phyloP scores from a whole-genome alignment of 257 asterid species.

The Asclepias syriaca region DNA sequence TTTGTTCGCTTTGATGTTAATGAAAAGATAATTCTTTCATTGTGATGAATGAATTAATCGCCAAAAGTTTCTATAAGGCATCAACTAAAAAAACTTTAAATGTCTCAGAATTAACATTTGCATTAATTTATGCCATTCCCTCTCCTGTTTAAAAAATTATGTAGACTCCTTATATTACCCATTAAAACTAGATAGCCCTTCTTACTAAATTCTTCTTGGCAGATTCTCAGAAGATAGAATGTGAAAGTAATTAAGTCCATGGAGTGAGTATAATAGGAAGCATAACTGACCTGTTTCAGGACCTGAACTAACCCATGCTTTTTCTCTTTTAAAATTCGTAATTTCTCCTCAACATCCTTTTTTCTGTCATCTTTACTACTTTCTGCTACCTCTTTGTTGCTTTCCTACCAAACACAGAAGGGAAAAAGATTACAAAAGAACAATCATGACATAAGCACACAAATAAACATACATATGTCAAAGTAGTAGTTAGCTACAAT shows the following conservation, averaged over 20 bases:
- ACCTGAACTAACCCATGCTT: slow-evolving; percentile 81
- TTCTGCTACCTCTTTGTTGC: slow-evolving; percentile 35
- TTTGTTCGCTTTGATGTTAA: too few relatives aligned
- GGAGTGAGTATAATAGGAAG: background rate
- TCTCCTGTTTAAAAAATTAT: too few relatives aligned
- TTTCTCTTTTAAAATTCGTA: slow-evolving; percentile 62
- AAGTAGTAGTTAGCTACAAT: background rate
- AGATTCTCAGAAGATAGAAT: background rate
- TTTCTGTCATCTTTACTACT: slow-evolving; percentile 52
- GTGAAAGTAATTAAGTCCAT: background rate
- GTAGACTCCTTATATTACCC: background rate
- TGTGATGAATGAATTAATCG: background rate
- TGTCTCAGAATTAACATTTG: background rate
- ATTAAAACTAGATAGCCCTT: background rate
- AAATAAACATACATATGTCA: background rate
- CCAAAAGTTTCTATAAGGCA: too few relatives aligned
- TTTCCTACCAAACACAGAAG: slow-evolving; percentile 26
- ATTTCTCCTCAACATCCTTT: slow-evolving; percentile 70
- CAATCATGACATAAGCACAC: background rate
- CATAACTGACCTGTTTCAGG: slow-evolving; percentile 60
- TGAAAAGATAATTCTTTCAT: too few relatives aligned
- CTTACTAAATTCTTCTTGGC: background rate
- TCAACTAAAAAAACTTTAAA: too few relatives aligned
- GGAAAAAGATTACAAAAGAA: background rate
- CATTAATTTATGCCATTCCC: too few relatives aligned